Conservation (phyloP, 495 filamentous ascomycete genomes). For the Xylaria flabelliformis region DNA sequence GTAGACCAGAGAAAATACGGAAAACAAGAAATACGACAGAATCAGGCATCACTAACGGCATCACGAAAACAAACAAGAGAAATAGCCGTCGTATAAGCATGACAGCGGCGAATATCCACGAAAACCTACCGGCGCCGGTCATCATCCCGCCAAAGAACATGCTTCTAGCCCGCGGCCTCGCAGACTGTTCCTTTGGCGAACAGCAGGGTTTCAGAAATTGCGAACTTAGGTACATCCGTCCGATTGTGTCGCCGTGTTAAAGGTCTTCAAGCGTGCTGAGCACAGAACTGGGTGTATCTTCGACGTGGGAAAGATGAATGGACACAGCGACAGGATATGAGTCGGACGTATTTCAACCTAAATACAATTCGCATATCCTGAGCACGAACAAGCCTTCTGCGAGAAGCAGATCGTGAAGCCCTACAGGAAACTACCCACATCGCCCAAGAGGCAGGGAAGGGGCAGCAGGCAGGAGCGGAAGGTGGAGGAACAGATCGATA, state of each 20-base stretch:
- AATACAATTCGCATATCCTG: neutral
- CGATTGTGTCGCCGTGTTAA: neutral
- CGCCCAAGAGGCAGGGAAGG: neutral
- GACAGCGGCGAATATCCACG: neutral
- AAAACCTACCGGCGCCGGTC: constrained; percentile 21
- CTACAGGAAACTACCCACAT: neutral
- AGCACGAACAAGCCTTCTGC: neutral
- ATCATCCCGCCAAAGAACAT: constrained; percentile 37
- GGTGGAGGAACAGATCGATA: neutral
- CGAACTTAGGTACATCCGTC: neutral
- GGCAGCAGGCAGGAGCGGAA: neutral
- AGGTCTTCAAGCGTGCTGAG: neutral
- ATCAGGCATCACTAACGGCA: neutral
- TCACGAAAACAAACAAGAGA: neutral
- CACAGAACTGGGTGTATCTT: neutral
- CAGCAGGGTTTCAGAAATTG: neutral
- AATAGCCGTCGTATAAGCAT: neutral
- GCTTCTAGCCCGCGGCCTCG: constrained; percentile 21
- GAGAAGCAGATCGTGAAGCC: neutral
- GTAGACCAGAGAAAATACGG: neutral
- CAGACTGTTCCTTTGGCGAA: neutral
- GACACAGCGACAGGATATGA: neutral
- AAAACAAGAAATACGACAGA: neutral
- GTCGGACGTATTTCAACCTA: neutral
- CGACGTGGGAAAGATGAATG: neutral